Conservation (phyloP, 2,329 filamentous ascomycete genomes). For the Paecilomyces fulvus region DNA sequence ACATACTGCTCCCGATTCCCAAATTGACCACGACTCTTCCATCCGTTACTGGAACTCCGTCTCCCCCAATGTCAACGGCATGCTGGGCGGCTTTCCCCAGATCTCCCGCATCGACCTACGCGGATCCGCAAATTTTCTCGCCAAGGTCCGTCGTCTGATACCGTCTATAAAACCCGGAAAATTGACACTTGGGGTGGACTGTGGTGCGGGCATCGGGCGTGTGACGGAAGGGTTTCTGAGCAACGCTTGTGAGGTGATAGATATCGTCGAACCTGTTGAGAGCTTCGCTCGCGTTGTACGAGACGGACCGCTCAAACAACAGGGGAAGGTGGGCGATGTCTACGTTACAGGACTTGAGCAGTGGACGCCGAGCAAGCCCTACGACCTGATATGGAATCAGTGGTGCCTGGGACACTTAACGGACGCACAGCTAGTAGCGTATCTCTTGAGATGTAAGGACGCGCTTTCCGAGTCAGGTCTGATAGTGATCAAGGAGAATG, state of each 20-base stretch:
- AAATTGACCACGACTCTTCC: conserved; percentile 18
- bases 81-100: conserved; percentile 64
- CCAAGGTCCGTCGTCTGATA: conserved; percentile 48
- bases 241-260: conserved; percentile 60
- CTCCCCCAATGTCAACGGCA: conserved; percentile 49
- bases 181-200: conserved; percentile 44
- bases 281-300: conserved; percentile 65
- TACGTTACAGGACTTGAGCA: conserved; percentile 66
- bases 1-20: conserved; percentile 14
- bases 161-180: conserved; percentile 11
- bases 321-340: conserved; percentile 51
- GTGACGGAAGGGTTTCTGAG: conserved; percentile 72
- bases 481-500: conserved; percentile 75
- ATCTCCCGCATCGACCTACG: conserved; percentile 64
- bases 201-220: conserved; percentile 67
- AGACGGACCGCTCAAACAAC: conserved; percentile 23
- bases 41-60: conserved; percentile 31
- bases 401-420: conserved; percentile 83
- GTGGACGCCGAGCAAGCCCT: conserved; percentile 52
- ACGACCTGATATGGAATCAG: conserved; percentile 82
- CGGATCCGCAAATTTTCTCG: conserved; percentile 60
- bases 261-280: conserved; percentile 75
- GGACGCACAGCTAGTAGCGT: conserved; percentile 62
- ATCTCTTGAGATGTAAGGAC: conserved; percentile 53
- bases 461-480: conserved; percentile 37